Evolutionary conservation across 164 flowering plant species (phyloP), one percentile per base, ranked within the genome.

Genomic region (Warburgia ugandensis): DNA sequence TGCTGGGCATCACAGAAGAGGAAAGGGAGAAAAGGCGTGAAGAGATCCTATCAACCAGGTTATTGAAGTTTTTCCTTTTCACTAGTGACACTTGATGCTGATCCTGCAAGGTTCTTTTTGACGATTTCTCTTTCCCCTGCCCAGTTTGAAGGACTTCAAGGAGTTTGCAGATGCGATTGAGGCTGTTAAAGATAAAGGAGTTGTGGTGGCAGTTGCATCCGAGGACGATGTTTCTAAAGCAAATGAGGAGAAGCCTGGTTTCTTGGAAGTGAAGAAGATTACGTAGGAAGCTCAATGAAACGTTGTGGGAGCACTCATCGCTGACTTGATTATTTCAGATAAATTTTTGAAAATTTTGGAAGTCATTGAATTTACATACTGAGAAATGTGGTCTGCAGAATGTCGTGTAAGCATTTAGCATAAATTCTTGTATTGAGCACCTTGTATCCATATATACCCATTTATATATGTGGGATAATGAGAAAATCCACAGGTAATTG

Each of bases 21-120:
- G 99, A 89, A 74, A 75, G 99, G 56, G 79, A 80, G 58, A 65
- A 11, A 58, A 83, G 97, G 56, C 86, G 94, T 11, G 97, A 82
- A 71, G 97, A 89, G 64, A 89, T 94, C 58, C 56, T 94, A 40
- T 83, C 95, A 52, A 89, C 97, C 33, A 81, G 92, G 99, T 94
- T 6, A 13, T 6, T 23, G 31, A 28, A 45, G 7, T 38, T 38
- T 20, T 21, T 19, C 8, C 13, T 2, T 23, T 23, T 9, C 38
- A 52, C 36, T 48, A 13, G 25, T 45, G 13, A n/a, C n/a, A n/a
- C 20, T 29, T 39, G 35, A 17, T 38, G 42, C 8, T 11, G 10
- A 39, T 19, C 19, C 16, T 16, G 5, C 19, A 2, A 16, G 23
- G n/a, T n/a, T 22, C 5, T 39, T 21, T 33, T 17, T 33, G 20